Base-by-base conservation (phyloP, 768 basidiomycete species). In the Mycena pura region DNA sequence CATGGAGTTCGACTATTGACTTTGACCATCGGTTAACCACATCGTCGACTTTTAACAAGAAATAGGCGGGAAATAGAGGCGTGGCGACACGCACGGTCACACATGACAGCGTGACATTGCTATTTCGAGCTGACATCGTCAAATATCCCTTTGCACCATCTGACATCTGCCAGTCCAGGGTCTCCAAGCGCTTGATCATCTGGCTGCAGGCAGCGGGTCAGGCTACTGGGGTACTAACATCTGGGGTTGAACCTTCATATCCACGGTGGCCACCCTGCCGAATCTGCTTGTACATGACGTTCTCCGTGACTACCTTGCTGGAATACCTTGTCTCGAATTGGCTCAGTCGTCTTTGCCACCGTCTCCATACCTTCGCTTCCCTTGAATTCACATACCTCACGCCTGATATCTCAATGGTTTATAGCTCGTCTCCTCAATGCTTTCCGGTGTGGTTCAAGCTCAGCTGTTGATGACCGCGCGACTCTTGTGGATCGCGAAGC, bases 11-110 rank as follows among this genome's bases (percentile, higher is more conserved):
- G 17, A 75, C 82, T n/a, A n/a, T n/a, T 68, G 51, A 87, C 86
- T 87, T 76, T 89, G 87, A 61, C 81, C 84, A 68, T 89, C 87
- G 53, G 87, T 80, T 50, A 89, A 75, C 86, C 86, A 88, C 86
- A 88, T 88, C 45, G 68, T 77, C 29, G 51, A 41, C 40, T 44
- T 29, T 44, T 39, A 49, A 25, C 9, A 43, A 50, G 57, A 50
- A 46, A 55, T n/a, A n/a, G n/a, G n/a, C n/a, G n/a, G n/a, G 44
- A 39, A 55, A 28, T 21, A 22, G 27, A 19, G 46, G 41, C 54
- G 47, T 57, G 60, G 47, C 44, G 27, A 27, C 8, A 19, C 27
- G 13, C 24, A 34, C 38, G 38, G 39, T 40, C 38, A 41, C 39
- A 32, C 22, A n/a, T n/a, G n/a, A n/a, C n/a, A n/a, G n/a, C n/a